Conservation (phyloP, 495 filamentous ascomycete genomes). For the Talaromyces proteolyticus region DNA sequence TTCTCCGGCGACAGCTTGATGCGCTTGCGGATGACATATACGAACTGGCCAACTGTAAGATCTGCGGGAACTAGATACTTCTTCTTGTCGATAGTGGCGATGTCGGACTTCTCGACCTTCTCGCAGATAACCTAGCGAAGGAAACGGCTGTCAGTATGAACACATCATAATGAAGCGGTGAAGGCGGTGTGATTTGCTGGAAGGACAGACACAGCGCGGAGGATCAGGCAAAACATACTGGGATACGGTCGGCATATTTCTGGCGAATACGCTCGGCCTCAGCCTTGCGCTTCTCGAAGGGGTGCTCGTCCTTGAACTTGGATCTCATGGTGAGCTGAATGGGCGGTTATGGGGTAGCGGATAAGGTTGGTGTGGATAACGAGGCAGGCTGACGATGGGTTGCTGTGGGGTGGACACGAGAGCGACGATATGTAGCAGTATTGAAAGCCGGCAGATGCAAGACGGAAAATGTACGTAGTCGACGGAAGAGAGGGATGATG, state of each 20-base stretch:
- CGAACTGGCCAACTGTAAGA: conserved; percentile 98
- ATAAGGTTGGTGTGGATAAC: neutral
- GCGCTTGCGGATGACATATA: conserved; percentile 99
- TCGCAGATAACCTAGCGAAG: conserved; percentile 87
- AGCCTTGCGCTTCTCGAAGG: conserved; percentile 98
- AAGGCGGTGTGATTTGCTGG: neutral
- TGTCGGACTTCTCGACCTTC: conserved; percentile 98
- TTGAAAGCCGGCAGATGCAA: neutral
- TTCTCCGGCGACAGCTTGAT: conserved; percentile 99
- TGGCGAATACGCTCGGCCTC: conserved; percentile 98
- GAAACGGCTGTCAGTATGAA: neutral
- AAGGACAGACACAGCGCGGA: conserved; percentile 2
- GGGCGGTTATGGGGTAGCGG: neutral
- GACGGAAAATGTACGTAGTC: too few relatives aligned
- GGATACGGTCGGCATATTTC: conserved; percentile 98
- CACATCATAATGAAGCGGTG: too few relatives aligned
- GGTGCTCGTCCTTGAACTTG: conserved; percentile 99
- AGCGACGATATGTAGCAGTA: neutral
- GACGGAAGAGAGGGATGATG: neutral
- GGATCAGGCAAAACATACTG: conserved; percentile 56
- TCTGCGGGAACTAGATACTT: conserved; percentile 98
- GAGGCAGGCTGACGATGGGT: neutral
- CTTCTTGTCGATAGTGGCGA: conserved; percentile 99
- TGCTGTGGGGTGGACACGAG: neutral
- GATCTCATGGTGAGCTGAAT: conserved; percentile 64